Evolutionary conservation across 805 yeast species (phyloP).

Genomic region (Starmerella potacharoeniae): DNA sequence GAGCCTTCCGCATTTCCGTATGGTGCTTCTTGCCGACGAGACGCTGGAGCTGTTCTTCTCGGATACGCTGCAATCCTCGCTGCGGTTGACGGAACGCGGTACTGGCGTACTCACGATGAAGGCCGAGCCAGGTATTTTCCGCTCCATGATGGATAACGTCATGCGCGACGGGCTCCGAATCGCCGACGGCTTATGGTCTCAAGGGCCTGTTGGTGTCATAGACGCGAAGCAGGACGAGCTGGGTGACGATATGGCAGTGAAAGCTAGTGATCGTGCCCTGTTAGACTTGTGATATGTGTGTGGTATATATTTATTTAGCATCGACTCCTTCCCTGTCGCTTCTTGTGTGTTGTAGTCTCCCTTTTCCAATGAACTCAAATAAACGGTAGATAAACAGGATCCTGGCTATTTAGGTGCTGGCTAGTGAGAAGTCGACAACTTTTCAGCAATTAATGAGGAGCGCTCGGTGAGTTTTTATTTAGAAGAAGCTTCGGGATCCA

Average conservation of each 20-base stretch:
- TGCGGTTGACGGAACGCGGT: slow-evolving; percentile 45
- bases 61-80: slow-evolving; percentile 50
- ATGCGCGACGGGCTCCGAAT: slow-evolving; percentile 87
- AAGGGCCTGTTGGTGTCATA: slow-evolving; percentile 32
- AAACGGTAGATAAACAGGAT: too few species aligned
- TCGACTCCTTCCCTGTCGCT: not conserved
- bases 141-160: slow-evolving; percentile 83
- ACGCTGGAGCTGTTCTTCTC: slow-evolving; percentile 80
- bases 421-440: too few species aligned
- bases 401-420: too few species aligned
- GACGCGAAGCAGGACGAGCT: slow-evolving; percentile 24
- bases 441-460: not conserved
- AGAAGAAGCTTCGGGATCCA: not conserved
- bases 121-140: slow-evolving; percentile 43
- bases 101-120: slow-evolving; percentile 35
- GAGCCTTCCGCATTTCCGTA: slow-evolving; percentile 60
- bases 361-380: too few species aligned
- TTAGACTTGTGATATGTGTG: slow-evolving; percentile 21
- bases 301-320: not conserved
- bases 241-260: slow-evolving; percentile 24
- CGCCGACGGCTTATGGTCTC: slow-evolving; percentile 75
- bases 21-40: slow-evolving; percentile 90
- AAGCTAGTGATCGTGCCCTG: slow-evolving; percentile 28
- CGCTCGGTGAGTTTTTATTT: not conserved
- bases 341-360: too few species aligned